Evolutionary conservation across 2,329 filamentous ascomycete species (phyloP), one percentile per base, ranked within the genome.

Genomic region (Colletotrichum sojae): DNA sequence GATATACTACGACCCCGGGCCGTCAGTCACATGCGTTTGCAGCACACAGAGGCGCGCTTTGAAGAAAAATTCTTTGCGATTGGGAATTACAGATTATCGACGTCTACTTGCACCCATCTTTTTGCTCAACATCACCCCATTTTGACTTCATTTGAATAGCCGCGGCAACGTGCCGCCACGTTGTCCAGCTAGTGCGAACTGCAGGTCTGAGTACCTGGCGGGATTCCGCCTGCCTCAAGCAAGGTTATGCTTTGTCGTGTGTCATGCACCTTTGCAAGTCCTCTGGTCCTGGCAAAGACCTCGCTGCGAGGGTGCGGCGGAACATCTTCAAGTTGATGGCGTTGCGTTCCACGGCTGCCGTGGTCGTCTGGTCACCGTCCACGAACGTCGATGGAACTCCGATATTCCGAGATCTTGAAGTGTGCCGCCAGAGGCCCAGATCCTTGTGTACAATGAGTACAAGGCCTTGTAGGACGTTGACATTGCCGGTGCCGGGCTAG

Each of bases 121-220:
- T 43, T 36, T 36, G 31, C 10, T 9, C 31, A 43, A 15, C 40
- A 43, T 43, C 40, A 43, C 40, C 40, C 40, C 40, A 43, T 43
- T 43, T 43, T 43, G 40, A 43, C 40, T 43, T n/a, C 40, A 43
- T 15, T 43, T 43, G 10, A 40, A 40, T 48, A 53, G 53, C 53
- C 20, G 39, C 54, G 49, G 31, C 61, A 53, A 31, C 15, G 31
- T 59, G 60, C 22, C 36, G 22, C 36, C 18, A 49, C 46, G 31
- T 36, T 36, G 31, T 12, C 18, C 5, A 22, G 25, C 46, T 18
- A 49, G 46, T 25, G n/a, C 46, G 20, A 49, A 22, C 46, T 20
- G 46, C 12, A 12, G 20, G 46, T 12, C 20, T 49, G n/a, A 13
- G 18, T 22, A 49, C n/a, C 46, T 9, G 31, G 6, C 31, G 31